These are phyloP conservation scores for Epichloe hybrida DNA, from an alignment of 2,329 filamentous ascomycete genomes.

Conservation along the genomic window DNA sequence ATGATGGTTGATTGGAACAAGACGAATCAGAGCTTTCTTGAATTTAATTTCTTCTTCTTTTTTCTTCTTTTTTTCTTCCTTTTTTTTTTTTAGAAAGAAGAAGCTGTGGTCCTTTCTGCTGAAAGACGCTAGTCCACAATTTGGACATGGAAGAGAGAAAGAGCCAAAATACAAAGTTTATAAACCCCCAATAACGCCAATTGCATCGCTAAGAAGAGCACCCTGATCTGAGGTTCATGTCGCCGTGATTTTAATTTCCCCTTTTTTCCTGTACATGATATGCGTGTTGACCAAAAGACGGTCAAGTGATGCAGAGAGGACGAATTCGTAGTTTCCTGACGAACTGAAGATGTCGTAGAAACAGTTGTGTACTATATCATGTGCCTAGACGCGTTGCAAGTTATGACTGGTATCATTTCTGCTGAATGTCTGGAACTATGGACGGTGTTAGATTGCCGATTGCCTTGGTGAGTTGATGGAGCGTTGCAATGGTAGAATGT, in stretches of 20 bases:
- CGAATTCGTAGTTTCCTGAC: neutral
- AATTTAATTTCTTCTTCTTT: neutral
- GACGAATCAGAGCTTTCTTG: neutral
- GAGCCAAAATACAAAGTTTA: neutral
- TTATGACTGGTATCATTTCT: neutral
- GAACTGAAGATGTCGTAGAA: neutral
- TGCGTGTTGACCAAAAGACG: neutral
- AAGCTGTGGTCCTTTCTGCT: neutral
- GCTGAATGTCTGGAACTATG: neutral
- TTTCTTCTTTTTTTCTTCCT: neutral
- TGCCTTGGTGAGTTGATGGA: neutral
- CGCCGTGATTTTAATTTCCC: neutral
- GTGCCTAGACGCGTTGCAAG: neutral
- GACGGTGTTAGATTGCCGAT: neutral
- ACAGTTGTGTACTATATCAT: neutral
- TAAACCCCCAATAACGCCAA: neutral
- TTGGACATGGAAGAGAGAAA: neutral
- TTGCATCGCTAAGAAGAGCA: neutral
- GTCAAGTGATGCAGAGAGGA: neutral
- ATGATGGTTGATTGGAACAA: neutral
- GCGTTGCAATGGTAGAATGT: neutral
- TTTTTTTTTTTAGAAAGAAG: neutral
- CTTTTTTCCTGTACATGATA: neutral
- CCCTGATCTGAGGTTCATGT: neutral
- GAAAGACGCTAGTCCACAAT: neutral